Conservation (phyloP, 805 yeast species). For the Cyberlindnera sargentensis region DNA sequence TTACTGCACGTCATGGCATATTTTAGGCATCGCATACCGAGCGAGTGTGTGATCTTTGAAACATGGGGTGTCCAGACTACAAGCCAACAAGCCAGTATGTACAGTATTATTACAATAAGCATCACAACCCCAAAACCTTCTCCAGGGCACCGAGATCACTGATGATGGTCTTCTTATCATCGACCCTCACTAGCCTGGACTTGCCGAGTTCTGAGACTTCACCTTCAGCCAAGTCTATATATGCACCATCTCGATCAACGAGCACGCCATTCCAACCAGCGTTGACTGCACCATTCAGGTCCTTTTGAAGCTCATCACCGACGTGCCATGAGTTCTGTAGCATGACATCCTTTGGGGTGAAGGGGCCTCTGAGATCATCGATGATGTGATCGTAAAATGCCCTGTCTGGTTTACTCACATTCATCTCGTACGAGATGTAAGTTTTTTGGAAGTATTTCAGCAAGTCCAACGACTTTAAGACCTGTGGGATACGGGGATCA, state of each 20-base stretch:
- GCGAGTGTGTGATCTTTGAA: too few species aligned
- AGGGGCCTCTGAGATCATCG: slow-evolving; percentile 20
- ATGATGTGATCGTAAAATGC: slow-evolving; percentile 38
- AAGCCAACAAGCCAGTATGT: not conserved
- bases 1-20: too few species aligned
- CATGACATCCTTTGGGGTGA: slow-evolving; percentile 18
- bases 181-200: slow-evolving; percentile 4
- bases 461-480: slow-evolving; percentile 42
- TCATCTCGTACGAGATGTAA: slow-evolving; percentile 53
- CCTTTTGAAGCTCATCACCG: slow-evolving; percentile 57
- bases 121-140: slow-evolving; percentile 4
- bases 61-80: too few species aligned
- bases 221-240: slow-evolving; percentile 1
- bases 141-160: slow-evolving; percentile 5
- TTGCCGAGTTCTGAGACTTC: slow-evolving; percentile 7
- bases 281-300: slow-evolving; percentile 41
- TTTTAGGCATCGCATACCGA: too few species aligned
- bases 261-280: slow-evolving; percentile 61
- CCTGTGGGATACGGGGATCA: slow-evolving; percentile 43
- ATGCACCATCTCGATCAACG: slow-evolving; percentile 35
- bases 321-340: slow-evolving; percentile 47
- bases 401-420: slow-evolving; percentile 43
- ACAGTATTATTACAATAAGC: not conserved
- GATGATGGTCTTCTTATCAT: slow-evolving; percentile 8
- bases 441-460: slow-evolving; percentile 34